phyloP scores from a whole-genome alignment of 140 eudicot genomes.

The Flaveria floridana region DNA sequence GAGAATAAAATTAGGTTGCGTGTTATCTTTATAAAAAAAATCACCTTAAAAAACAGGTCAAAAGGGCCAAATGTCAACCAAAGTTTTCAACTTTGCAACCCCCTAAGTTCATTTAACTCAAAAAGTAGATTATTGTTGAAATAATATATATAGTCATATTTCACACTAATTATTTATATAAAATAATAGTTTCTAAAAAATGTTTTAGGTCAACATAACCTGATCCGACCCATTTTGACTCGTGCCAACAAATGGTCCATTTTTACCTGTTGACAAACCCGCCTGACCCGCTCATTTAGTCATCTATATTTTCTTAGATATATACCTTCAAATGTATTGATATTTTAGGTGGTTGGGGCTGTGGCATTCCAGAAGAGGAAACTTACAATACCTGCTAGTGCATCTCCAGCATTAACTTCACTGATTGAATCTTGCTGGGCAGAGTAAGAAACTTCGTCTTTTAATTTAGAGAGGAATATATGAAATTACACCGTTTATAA shows the following conservation, averaged over 20 bases:
- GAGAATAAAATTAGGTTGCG: too few species aligned
- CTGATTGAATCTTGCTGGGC: slow-evolving; percentile 97
- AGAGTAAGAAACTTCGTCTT: slow-evolving; percentile 53
- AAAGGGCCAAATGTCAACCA: neutral
- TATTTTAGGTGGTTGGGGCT: slow-evolving; percentile 85
- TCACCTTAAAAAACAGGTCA: neutral
- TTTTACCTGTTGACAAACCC: neutral
- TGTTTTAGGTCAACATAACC: slow-evolving; percentile 4
- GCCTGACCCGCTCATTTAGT: neutral
- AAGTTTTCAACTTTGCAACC: neutral
- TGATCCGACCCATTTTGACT: neutral
- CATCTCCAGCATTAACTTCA: slow-evolving; percentile 61
- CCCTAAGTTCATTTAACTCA: too few species aligned
- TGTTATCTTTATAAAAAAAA: slow-evolving; percentile 2
- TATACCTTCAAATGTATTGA: neutral
- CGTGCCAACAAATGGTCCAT: neutral
- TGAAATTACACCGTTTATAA: neutral
- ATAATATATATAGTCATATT: neutral
- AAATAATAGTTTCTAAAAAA: neutral
- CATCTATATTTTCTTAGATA: too few species aligned
- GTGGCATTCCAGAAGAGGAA: slow-evolving; percentile 93
- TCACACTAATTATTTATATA: neutral
- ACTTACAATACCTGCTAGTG: slow-evolving; percentile 70
- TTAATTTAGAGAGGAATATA: neutral
- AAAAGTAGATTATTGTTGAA: neutral